Base-by-base conservation (phyloP, 2,329 filamentous ascomycete genomes). In the Paraconiothyrium sp. region DNA sequence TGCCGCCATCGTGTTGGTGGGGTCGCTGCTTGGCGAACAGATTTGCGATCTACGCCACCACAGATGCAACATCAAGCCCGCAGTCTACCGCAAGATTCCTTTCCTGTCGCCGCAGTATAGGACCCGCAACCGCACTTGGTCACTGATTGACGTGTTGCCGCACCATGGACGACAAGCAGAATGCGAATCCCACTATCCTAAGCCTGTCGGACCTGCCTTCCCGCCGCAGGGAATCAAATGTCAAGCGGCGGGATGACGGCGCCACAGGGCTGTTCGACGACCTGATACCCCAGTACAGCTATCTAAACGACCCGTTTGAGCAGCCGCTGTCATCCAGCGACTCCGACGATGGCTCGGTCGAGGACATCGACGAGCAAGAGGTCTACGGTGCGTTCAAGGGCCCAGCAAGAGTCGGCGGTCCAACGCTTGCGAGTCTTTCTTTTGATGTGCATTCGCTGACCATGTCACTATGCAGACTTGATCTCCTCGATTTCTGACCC, bases 311-410 rank as follows among this genome's bases (percentile, higher is more conserved):
- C 70, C 82, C 84, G 39, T 84, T 86, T 59, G 78, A 67, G 64
- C 75, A 64, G 71, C 76, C 67, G 51, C 68, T 59, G 32, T 76
- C 74, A 52, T 77, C 78, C 27, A 78, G 75, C 51, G 71, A 77
- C 51, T 79, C 79, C 8, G 87, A 89, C 60, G 87, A 90, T 61
- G 85, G 88, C 52, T 82, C 84, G 1, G 84, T 89, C 39, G 94
- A 98, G 71, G 91, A 92, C 60, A 97, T 99, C 69, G 95, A 99
- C 76, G 92, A 96, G 78, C 95, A 97, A 79, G 95, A 99, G 80
- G 94, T 99, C 46, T 99, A 94, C 76, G 93, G 93, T 95, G 63
- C 55, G 73, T 63, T 51, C 54, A 55, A 22, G 16, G 16, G 61
- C 59, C 58, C 49, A 43, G n/a, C 16, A 30, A 55, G 50, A 46